Evolutionary conservation across 2,329 filamentous ascomycete species (phyloP).

Genomic region (Calonectria hongkongensis): DNA sequence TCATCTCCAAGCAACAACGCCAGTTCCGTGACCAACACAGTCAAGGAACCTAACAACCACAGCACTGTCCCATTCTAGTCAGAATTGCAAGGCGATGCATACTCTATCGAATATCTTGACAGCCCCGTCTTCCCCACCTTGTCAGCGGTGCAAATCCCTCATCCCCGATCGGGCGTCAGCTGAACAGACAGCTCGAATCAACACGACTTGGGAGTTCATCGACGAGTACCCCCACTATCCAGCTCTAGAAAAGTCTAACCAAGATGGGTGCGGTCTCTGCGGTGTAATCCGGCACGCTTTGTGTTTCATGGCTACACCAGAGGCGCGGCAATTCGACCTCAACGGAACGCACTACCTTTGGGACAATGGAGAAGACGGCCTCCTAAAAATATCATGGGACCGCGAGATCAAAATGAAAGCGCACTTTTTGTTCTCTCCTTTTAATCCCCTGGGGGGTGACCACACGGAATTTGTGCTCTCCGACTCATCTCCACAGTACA

Average conservation of each 20-base stretch:
- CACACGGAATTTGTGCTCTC: not conserved
- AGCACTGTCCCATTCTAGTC: not conserved
- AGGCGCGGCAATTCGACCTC: not conserved
- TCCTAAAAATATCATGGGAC: not conserved
- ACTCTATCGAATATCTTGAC: not conserved
- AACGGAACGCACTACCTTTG: conserved; percentile 9
- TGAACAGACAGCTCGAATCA: not conserved
- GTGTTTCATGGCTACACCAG: conserved; percentile 4
- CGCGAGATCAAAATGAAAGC: conserved; percentile 13
- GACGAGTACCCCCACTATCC: conserved; percentile 2
- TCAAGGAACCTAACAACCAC: not conserved
- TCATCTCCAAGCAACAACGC: not conserved
- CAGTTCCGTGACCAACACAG: not conserved
- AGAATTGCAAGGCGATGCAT: not conserved
- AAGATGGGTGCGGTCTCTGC: not conserved
- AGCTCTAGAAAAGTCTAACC: not conserved
- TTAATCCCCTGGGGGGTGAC: not conserved
- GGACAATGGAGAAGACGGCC: not conserved
- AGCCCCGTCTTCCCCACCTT: not conserved
- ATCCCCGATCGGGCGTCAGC: not conserved
- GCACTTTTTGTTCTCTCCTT: not conserved
- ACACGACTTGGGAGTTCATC: not conserved
- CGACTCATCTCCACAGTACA: not conserved
- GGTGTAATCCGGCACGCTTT: not conserved
- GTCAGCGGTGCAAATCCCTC: conserved; percentile 6